Evolutionary conservation across 495 filamentous ascomycete species (phyloP).

Genomic region (Eremomyces bilateralis): DNA sequence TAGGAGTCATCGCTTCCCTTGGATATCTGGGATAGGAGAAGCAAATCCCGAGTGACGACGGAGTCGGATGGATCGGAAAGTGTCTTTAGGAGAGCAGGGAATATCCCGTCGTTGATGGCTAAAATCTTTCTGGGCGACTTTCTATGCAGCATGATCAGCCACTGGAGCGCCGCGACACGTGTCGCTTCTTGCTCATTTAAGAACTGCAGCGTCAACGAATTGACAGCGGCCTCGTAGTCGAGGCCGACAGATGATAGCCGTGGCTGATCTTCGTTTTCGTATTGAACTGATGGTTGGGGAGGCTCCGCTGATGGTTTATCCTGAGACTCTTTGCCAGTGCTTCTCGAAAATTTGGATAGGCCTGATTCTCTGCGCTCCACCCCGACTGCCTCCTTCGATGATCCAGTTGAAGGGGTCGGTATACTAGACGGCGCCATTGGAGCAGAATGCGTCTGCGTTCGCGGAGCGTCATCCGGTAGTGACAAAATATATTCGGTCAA

Average conservation of each 20-base stretch:
- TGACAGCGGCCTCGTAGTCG: slow-evolving; percentile 94
- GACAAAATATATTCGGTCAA: slow-evolving; percentile 83
- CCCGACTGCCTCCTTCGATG: slow-evolving; percentile 25
- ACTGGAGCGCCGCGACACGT: slow-evolving; percentile 75
- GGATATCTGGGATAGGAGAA: slow-evolving; percentile 88
- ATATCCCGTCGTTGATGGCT: slow-evolving; percentile 91
- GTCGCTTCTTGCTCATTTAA: slow-evolving; percentile 93
- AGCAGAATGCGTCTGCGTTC: slow-evolving; percentile 16
- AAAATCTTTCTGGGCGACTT: slow-evolving; percentile 77
- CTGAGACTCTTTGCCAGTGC: slow-evolving; percentile 8
- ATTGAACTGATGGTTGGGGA: slow-evolving; percentile 12
- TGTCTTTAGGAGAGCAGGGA: slow-evolving; percentile 88
- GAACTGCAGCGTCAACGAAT: slow-evolving; percentile 81
- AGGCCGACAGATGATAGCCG: slow-evolving; percentile 40
- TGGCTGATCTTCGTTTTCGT: slow-evolving; percentile 22
- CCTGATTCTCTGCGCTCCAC: slow-evolving; percentile 19
- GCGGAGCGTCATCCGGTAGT: slow-evolving; percentile 51
- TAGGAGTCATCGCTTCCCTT: slow-evolving; percentile 91
- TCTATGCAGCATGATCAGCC: slow-evolving; percentile 92
- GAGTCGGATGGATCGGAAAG: slow-evolving; percentile 88
- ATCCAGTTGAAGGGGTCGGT: background rate
- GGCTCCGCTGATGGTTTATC: slow-evolving; percentile 20
- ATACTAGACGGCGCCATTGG: background rate
- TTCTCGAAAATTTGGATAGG: slow-evolving; percentile 9
- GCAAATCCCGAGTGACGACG: slow-evolving; percentile 86